Evolutionary conservation across 495 filamentous ascomycete species (phyloP), one percentile per base, ranked within the genome.

Genomic region (Penicillium chermesinum): DNA sequence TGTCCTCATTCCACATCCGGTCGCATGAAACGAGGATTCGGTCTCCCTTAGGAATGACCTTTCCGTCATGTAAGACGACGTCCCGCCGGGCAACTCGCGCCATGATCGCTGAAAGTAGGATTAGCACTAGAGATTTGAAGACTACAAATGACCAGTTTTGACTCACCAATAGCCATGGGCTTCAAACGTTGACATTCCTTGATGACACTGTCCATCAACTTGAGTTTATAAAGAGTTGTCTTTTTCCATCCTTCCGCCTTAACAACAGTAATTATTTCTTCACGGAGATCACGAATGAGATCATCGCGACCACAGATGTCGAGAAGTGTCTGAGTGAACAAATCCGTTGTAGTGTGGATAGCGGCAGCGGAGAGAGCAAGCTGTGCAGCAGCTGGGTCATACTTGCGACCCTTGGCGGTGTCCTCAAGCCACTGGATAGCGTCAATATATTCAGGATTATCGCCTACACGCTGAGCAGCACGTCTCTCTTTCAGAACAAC

Each of bases 151-250:
- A 37, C 14, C 0, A 15, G 37, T 3, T 22, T 21, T n/a, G 38
- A 43, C 40, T 43, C 20, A 43, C 40, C 9, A 14, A 14, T 6
- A 4, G 40, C 22, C 40, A 25, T 21, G 4, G 40, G 40, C 5
- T 43, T 18, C 17, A 48, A 13, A 20, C 51, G 40, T 38, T 45
- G 40, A 14, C 7, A 16, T 27, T 54, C 51, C 18, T 54, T 54
- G 34, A 54, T 1, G 13, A 54, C 35, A 19, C 51, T 54, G 15
- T 54, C 51, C 51, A 54, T 44, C 9, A 54, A 20, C 9, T 25
- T 12, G 1, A 53, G 25, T 4, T 45, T 45, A 4, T 51, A 18
- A 3, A 51, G 25, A 0, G 44, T 17, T 10, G 25, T 25, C 16
- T 43, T 42, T 13, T 16, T 43, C 16, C 14, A 48, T 0, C 44